phyloP scores from a whole-genome alignment of 441 rosid genomes.

The Rhodomyrtus psidioides region DNA sequence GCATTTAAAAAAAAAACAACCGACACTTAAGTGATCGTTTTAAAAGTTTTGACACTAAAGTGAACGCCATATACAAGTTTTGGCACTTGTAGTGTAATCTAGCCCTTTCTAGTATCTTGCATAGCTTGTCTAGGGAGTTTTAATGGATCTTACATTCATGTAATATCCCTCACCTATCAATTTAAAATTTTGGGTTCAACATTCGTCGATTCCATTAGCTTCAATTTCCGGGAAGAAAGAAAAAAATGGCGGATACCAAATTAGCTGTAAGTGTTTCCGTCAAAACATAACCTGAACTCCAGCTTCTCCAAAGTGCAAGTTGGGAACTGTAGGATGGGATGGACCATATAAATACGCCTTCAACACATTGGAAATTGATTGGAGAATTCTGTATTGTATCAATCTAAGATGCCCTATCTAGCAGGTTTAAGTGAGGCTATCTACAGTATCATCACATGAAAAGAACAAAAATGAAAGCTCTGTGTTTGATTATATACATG shows the following conservation, averaged over 20 bases:
- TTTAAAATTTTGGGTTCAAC: neutral
- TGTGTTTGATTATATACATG: slow-evolving; percentile 14
- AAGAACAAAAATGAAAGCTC: slow-evolving; percentile 5
- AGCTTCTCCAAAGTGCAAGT: neutral
- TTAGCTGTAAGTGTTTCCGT: neutral
- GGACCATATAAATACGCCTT: neutral
- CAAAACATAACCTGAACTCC: neutral
- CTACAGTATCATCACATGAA: slow-evolving; percentile 10
- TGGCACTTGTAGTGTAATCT: no score
- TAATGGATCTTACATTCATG: neutral
- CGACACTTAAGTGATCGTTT: no score
- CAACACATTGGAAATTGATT: neutral
- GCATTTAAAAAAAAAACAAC: no score
- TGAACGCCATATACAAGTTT: no score
- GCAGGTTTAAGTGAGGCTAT: neutral
- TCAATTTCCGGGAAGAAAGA: neutral
- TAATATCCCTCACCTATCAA: neutral
- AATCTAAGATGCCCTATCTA: neutral
- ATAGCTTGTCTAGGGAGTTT: neutral
- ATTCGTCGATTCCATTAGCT: neutral
- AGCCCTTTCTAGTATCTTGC: neutral
- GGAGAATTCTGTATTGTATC: neutral
- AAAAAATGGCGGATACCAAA: neutral
- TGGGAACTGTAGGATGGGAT: neutral
- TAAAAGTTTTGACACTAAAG: no score